Evolutionary conservation across 139 green algal species (phyloP), one percentile per base, ranked within the genome.

Genomic region (Micractinium sp.): DNA sequence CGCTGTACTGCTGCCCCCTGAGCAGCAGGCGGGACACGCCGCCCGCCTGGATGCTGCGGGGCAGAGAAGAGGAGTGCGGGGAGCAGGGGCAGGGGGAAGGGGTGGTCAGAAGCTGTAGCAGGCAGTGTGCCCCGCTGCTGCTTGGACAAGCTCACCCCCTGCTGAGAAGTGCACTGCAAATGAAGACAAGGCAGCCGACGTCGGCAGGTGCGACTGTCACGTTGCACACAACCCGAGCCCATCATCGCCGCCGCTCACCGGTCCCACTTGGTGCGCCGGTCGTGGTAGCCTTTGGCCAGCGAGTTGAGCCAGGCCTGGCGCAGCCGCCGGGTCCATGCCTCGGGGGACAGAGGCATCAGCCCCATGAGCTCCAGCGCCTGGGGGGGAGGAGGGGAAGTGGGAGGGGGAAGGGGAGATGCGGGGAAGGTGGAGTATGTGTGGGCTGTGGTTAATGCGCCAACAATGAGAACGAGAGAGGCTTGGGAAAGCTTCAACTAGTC

Each of bases 1-100:
- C 84, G 36, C 27, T 87, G 88, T 93, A 93, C 47, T 41, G 69
- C 88, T 93, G 88, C 18, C 90, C 90, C 78, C 87, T 86, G 23
- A 93, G 90, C 80, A 93, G 85, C 38, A 93, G 88, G 56, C 56
- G 74, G 84, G 66, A 87, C 31, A 93, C 88, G 36, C 90, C 90
- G 3, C 38, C 63, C 2, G 84, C 88, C 38, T 93, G 90, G 9
- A 93, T 41, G 36, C 31, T 81, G 69, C 60, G 77, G 39, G 86
- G 18, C 5, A 3, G 39, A 5, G 31, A 22, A 27, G 41, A n/a
- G 14, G 78, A 0, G 29, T 4, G 25, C 31, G 69, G 22, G 69
- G 25, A 29, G 3, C 25, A 73, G 66, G 14, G 23, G 66, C 47
- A 66, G 60, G 60, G 60, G 60, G 15, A 16, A 66, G 60, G 60